These are phyloP conservation scores for Hymenoscyphus linearis DNA, from an alignment of 2,329 filamentous ascomycete genomes.

Conservation along the genomic window DNA sequence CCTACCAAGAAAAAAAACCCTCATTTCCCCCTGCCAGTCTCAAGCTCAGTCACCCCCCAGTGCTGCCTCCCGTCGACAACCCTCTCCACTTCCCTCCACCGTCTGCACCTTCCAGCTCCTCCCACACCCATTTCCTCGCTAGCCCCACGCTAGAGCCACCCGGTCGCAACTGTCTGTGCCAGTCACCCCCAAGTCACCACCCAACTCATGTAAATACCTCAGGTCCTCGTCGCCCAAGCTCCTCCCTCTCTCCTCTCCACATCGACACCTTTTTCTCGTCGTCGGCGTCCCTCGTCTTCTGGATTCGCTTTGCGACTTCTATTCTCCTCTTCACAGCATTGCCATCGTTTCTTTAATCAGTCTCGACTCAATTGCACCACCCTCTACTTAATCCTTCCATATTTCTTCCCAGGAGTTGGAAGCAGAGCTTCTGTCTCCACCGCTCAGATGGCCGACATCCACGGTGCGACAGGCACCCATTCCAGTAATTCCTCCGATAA, in stretches of 20 bases:
- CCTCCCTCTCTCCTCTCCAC: conserved; percentile 2
- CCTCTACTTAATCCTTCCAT: conserved; percentile 1
- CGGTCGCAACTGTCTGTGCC: background rate
- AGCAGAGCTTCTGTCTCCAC: conserved; percentile 17
- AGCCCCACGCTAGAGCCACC: background rate
- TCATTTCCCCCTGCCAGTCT: background rate
- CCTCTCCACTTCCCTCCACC: background rate
- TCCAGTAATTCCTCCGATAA: conserved; percentile 15
- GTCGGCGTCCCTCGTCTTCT: conserved; percentile 8
- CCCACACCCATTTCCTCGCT: background rate
- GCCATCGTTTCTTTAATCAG: conserved; percentile 11
- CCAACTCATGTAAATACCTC: conserved; percentile 1
- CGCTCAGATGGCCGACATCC: conserved; percentile 21
- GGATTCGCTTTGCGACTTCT: conserved; percentile 7
- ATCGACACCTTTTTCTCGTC: conserved; percentile 10
- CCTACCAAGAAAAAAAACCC: background rate
- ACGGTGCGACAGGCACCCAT: conserved; percentile 18
- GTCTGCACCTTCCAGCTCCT: background rate
- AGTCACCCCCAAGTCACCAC: no score
- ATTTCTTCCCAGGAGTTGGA: conserved; percentile 9
- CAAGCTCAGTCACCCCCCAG: background rate
- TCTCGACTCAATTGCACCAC: conserved; percentile 3
- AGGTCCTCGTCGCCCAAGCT: background rate
- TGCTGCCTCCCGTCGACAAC: background rate
- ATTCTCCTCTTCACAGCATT: background rate